Percentiles rank a stretch among this genome's conserved stretches.
These are phyloP conservation scores for Paraphaeosphaeria minitans DNA, from an alignment of 2,329 filamentous ascomycete genomes.

Conservation along the genomic window DNA sequence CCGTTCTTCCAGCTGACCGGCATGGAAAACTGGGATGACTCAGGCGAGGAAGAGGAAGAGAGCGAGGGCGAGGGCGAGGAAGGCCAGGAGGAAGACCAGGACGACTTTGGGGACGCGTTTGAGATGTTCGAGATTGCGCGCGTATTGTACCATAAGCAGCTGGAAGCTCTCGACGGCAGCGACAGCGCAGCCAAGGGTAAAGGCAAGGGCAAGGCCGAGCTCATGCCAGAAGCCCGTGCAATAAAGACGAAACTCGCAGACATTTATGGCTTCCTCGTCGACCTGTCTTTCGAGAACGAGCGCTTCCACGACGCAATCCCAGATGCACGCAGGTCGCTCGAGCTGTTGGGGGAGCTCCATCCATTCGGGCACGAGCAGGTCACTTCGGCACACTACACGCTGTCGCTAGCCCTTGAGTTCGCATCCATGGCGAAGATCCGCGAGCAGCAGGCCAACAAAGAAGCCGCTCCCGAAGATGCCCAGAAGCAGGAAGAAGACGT, in stretches of 20 bases:
- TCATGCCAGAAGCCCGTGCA: slow-evolving; percentile 36
- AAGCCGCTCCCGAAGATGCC: slow-evolving; percentile 40
- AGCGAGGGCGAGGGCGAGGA: slow-evolving; percentile 56
- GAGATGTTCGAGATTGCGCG: slow-evolving; percentile 68
- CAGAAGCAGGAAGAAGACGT: slow-evolving; percentile 52
- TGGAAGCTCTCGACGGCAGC: slow-evolving; percentile 50
- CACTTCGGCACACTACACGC: slow-evolving; percentile 94
- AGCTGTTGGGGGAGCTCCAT: slow-evolving; percentile 78
- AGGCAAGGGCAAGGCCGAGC: slow-evolving; percentile 54
- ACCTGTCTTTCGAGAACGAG: slow-evolving; percentile 97
- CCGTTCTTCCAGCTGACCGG: slow-evolving; percentile 90
- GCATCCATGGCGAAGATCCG: slow-evolving; percentile 73
- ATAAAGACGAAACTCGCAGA: slow-evolving; percentile 84
- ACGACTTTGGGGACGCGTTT: slow-evolving; percentile 68
- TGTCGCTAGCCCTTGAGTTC: slow-evolving; percentile 93
- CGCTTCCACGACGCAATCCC: slow-evolving; percentile 86
- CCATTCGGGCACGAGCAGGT: slow-evolving; percentile 81
- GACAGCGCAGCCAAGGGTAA: slow-evolving; percentile 50
- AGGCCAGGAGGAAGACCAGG: slow-evolving; percentile 58
- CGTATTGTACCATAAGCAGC: slow-evolving; percentile 62
- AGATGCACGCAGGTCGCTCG: slow-evolving; percentile 78
- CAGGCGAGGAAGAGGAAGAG: slow-evolving; percentile 73
- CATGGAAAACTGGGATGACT: slow-evolving; percentile 84
- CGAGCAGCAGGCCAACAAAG: slow-evolving; percentile 55
- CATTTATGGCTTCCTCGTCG: slow-evolving; percentile 89